Evolutionary conservation across 352 stramenopile species (phyloP).

Genomic region (Phytophthora uliginosa): DNA sequence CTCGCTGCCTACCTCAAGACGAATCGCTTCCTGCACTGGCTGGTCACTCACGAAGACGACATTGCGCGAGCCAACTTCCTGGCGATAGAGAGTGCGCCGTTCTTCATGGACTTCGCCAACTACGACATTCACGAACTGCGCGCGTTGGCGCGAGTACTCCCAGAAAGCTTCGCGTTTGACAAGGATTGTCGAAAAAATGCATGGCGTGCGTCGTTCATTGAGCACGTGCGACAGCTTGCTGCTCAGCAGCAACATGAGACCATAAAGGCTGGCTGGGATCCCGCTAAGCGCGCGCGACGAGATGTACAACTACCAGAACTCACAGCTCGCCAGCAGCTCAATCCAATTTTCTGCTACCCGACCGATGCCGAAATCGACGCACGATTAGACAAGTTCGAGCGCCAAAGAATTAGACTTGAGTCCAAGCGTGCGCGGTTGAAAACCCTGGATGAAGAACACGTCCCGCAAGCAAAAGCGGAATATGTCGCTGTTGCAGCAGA

Average conservation of each 20-base stretch:
- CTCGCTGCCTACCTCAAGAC: conserved; percentile 83
- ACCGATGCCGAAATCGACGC: conserved; percentile 71
- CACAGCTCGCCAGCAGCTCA: conserved; percentile 66
- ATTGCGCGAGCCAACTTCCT: conserved; percentile 80
- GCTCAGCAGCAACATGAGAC: conserved; percentile 68
- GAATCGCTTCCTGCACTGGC: conserved; percentile 81
- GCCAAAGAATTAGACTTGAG: conserved; percentile 56
- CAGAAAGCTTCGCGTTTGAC: conserved; percentile 76
- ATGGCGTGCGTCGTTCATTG: conserved; percentile 74
- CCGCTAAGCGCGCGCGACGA: conserved; percentile 39
- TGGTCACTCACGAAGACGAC: conserved; percentile 80
- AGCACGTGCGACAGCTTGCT: conserved; percentile 63
- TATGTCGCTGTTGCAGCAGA: conserved; percentile 83
- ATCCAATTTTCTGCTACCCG: conserved; percentile 76
- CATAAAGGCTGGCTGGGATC: conserved; percentile 77
- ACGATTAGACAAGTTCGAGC: conserved; percentile 68
- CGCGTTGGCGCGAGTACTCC: conserved; percentile 58
- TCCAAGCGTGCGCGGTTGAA: conserved; percentile 51
- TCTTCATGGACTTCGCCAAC: conserved; percentile 71
- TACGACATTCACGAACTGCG: conserved; percentile 82
- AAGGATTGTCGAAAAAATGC: conserved; percentile 75
- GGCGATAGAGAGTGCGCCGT: conserved; percentile 61
- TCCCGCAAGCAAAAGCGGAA: conserved; percentile 78
- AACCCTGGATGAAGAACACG: conserved; percentile 55
- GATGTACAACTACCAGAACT: conserved; percentile 73